Percentiles rank a stretch among this genome's conserved stretches.
Conservation (phyloP, 805 yeast genomes). For the Debaryomyces castellii region DNA sequence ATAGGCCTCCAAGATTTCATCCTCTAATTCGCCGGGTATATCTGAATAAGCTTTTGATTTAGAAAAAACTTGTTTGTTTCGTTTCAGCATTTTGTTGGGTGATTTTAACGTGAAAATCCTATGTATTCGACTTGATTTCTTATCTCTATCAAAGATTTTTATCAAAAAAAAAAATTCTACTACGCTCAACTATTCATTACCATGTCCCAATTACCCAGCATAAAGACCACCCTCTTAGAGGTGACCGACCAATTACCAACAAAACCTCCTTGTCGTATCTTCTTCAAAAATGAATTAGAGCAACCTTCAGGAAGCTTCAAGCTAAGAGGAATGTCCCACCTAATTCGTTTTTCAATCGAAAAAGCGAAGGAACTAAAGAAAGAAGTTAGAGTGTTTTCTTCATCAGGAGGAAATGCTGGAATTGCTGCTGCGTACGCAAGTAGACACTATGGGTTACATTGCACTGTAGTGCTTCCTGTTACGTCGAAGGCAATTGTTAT, state of each 20-base stretch:
- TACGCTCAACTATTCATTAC: not conserved
- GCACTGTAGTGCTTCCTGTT: constrained; percentile 32
- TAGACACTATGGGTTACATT: constrained; percentile 16
- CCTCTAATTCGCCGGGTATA: constrained; percentile 24
- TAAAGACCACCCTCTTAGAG: constrained; percentile 36
- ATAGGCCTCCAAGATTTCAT: constrained; percentile 36
- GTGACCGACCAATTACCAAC: constrained; percentile 23
- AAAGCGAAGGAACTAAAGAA: constrained; percentile 19
- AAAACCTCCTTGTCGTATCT: constrained; percentile 34
- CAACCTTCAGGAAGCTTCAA: constrained; percentile 63
- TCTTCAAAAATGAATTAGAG: constrained; percentile 49
- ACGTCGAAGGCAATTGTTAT: constrained; percentile 18
- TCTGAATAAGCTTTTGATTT: constrained; percentile 11
- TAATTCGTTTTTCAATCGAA: constrained; percentile 34
- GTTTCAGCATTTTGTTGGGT: constrained; percentile 1
- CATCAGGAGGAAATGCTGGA: constrained; percentile 39
- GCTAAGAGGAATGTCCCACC: constrained; percentile 53
- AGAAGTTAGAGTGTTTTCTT: constrained; percentile 21
- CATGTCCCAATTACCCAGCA: constrained; percentile 1
- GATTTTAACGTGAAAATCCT: not conserved
- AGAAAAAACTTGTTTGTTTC: constrained; percentile 8
- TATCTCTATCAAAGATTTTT: no score
- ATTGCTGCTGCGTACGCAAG: constrained; percentile 32
- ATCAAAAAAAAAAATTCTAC: no score
- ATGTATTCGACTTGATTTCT: no score